phyloP scores from a whole-genome alignment of 257 asterid genomes.

The Dorcoceras hygrometricum region DNA sequence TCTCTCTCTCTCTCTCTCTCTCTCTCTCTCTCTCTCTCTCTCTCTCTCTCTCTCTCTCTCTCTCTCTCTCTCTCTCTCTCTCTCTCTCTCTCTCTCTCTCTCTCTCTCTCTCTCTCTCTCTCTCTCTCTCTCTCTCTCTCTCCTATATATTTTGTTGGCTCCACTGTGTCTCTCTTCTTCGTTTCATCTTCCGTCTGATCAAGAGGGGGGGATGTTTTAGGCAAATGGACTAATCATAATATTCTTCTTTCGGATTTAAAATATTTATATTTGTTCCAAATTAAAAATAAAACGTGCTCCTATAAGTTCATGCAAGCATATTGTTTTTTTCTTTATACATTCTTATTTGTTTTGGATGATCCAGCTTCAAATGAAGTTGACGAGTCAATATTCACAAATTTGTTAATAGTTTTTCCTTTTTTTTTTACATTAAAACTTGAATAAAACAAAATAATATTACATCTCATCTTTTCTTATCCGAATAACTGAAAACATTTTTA shows the following conservation, averaged over 20 bases:
- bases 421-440: no score
- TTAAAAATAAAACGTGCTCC: no score
- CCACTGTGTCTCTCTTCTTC: constrained; percentile 26
- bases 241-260: background rate
- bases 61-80: constrained; percentile 22
- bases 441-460: no score
- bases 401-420: no score
- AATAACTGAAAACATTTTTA: no score
- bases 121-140: constrained; percentile 22
- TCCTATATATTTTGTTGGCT: constrained; percentile 9
- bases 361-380: no score
- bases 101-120: constrained; percentile 24
- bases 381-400: no score
- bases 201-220: constrained; percentile 30
- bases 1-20: constrained; percentile 25
- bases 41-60: constrained; percentile 25
- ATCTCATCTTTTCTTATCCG: no score
- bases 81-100: constrained; percentile 22
- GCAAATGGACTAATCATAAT: constrained; percentile 32
- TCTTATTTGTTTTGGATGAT: no score
- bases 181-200: constrained; percentile 26
- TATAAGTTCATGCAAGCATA: no score
- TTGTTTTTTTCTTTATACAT: no score
- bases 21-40: constrained; percentile 21
- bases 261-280: no score